Conservation (phyloP, 1,284 basidiomycete species). For the Irpex sp. region DNA sequence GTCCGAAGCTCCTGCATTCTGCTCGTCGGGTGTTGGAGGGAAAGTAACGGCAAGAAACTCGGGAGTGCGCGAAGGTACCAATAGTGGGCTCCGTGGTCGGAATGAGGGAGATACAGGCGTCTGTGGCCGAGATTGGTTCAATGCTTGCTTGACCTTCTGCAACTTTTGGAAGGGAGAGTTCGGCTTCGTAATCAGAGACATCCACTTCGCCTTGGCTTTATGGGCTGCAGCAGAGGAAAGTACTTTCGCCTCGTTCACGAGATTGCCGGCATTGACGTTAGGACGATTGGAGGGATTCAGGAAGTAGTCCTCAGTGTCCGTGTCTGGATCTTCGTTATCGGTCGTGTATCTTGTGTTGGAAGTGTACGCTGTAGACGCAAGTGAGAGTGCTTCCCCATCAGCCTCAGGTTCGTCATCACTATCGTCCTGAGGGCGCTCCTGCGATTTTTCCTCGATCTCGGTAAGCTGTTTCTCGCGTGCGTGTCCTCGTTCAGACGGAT, state of each 20-base stretch:
- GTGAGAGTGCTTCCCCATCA: slow-evolving; percentile 43
- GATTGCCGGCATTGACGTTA: slow-evolving; percentile 20
- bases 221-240: slow-evolving; percentile 43
- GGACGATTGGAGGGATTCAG: slow-evolving; percentile 12
- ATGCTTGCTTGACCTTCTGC: slow-evolving; percentile 13
- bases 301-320: slow-evolving; percentile 43
- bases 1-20: neutral
- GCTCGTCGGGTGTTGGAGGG: slow-evolving; percentile 12
- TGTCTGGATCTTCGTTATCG: slow-evolving; percentile 33
- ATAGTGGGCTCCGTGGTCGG: neutral
- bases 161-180: slow-evolving; percentile 18
- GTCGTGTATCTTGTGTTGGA: slow-evolving; percentile 44
- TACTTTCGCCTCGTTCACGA: slow-evolving; percentile 29
- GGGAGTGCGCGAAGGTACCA: slow-evolving; percentile 1
- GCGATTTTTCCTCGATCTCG: slow-evolving; percentile 37
- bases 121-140: neutral
- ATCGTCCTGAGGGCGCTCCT: slow-evolving; percentile 24
- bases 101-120: slow-evolving; percentile 3
- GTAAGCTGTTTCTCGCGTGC: slow-evolving; percentile 28
- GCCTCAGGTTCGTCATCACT: slow-evolving; percentile 37
- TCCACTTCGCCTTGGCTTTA: slow-evolving; percentile 59
- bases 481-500: slow-evolving; percentile 27
- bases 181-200: slow-evolving; percentile 37
- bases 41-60: slow-evolving; percentile 9
- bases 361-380: slow-evolving; percentile 51